Evolutionary conservation across 257 asterid genomes (phyloP).

Genomic region (Nicotiana tomentosiformis): DNA sequence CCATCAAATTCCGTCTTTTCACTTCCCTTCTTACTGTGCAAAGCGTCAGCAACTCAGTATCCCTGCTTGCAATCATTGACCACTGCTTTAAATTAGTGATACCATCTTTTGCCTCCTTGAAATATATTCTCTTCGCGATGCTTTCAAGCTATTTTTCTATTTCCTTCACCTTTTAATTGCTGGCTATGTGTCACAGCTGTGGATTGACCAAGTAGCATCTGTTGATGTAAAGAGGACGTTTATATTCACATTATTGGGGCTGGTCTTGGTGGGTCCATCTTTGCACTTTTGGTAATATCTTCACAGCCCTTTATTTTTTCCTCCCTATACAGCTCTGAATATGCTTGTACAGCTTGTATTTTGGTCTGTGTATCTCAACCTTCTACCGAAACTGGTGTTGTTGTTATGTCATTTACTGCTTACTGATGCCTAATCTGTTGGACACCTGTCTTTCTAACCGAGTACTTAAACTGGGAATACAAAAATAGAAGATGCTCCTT

Average conservation of each 20-base stretch:
- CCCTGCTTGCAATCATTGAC: neutral
- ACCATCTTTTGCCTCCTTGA: neutral
- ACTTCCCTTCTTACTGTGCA: neutral
- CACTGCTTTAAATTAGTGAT: neutral
- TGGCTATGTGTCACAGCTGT: conserved; percentile 41
- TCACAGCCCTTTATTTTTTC: neutral
- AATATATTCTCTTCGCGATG: neutral
- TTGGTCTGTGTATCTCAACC: neutral
- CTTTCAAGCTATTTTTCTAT: neutral
- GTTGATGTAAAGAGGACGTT: conserved; percentile 72
- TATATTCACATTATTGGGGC: conserved; percentile 72
- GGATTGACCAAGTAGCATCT: conserved; percentile 56
- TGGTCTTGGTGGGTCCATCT: conserved; percentile 90
- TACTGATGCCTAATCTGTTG: neutral
- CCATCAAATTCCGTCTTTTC: neutral
- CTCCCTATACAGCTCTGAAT: neutral
- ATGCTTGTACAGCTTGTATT: neutral
- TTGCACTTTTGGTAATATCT: conserved; percentile 77
- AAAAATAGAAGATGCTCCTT: neutral
- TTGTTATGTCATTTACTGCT: neutral
- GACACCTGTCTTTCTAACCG: neutral
- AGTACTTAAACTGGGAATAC: neutral
- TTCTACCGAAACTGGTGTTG: neutral
- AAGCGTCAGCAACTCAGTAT: neutral
- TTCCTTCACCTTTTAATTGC: neutral